These are phyloP conservation scores for Oxytropis ochrocephala DNA, from an alignment of 306 rosid species.

Conservation along the genomic window DNA sequence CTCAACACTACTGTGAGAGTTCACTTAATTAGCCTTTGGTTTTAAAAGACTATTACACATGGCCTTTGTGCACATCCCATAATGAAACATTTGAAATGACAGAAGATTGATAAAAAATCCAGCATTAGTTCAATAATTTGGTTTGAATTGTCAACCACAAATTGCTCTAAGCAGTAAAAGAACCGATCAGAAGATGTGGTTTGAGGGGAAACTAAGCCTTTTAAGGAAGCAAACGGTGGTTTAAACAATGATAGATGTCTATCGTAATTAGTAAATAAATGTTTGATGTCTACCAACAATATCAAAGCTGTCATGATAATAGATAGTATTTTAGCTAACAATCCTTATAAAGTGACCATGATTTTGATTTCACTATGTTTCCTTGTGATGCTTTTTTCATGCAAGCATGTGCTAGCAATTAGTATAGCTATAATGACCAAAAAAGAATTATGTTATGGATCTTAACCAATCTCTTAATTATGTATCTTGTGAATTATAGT, in stretches of 20 bases:
- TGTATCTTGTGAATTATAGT: slow-evolving; percentile 29
- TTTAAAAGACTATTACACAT: not conserved
- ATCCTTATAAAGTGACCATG: slow-evolving; percentile 28
- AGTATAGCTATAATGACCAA: slow-evolving; percentile 35
- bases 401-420: slow-evolving; percentile 66
- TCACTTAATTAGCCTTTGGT: not conserved
- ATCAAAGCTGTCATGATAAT: slow-evolving; percentile 33
- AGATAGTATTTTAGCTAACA: slow-evolving; percentile 33
- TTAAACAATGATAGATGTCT: slow-evolving; percentile 6
- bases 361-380: slow-evolving; percentile 9
- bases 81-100: slow-evolving; percentile 4
- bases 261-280: slow-evolving; percentile 31
- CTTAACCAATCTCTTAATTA: slow-evolving; percentile 33
- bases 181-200: slow-evolving; percentile 35
- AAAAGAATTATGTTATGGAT: slow-evolving; percentile 26
- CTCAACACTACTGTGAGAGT: no score
- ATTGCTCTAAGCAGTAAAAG: slow-evolving; percentile 28
- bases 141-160: slow-evolving; percentile 6
- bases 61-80: not conserved
- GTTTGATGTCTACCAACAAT: slow-evolving; percentile 59
- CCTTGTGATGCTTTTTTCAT: slow-evolving; percentile 28
- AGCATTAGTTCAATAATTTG: not conserved
- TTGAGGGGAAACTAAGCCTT: slow-evolving; percentile 31
- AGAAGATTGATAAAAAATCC: not conserved
- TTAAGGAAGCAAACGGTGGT: slow-evolving; percentile 66